These are phyloP conservation scores for Clitoria ternatea DNA, from an alignment of 306 rosid species.

Conservation along the genomic window DNA sequence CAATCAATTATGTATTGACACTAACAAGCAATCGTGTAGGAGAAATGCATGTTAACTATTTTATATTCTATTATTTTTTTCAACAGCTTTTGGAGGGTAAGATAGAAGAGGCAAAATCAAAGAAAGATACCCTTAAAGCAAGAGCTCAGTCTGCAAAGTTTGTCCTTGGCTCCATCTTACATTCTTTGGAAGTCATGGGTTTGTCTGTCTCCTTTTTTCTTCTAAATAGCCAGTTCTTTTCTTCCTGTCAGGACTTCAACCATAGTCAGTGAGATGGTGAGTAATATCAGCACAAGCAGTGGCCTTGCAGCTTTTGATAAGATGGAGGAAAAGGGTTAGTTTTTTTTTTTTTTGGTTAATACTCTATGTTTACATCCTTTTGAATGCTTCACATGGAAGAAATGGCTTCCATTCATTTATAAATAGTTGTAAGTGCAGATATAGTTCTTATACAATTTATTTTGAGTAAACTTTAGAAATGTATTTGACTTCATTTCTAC, in stretches of 20 bases:
- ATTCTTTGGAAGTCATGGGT: not conserved
- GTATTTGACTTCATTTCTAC: not conserved
- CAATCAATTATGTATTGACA: not conserved
- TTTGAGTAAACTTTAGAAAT: not conserved
- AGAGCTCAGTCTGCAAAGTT: constrained; percentile 79
- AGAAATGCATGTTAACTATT: not conserved
- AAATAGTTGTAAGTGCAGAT: not conserved
- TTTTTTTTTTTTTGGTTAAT: not conserved
- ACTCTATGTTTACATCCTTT: not conserved
- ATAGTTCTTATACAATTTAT: not conserved
- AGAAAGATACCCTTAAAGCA: constrained; percentile 81
- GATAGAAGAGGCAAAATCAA: constrained; percentile 70
- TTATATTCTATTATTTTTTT: not conserved
- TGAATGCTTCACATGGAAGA: not conserved
- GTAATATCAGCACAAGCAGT: constrained; percentile 66
- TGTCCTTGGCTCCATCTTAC: constrained; percentile 13
- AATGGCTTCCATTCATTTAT: not conserved
- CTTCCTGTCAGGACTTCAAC: constrained; percentile 53
- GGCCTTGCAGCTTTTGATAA: constrained; percentile 74
- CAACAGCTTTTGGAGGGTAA: constrained; percentile 68
- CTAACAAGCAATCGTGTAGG: not conserved
- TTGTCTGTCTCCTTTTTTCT: not conserved
- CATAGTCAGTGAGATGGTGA: constrained; percentile 65
- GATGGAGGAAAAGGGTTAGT: constrained; percentile 79
- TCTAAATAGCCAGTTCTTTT: constrained; percentile 24